Conservation (phyloP, 2,329 filamentous ascomycete species). For the Sclerotinia subarctica region DNA sequence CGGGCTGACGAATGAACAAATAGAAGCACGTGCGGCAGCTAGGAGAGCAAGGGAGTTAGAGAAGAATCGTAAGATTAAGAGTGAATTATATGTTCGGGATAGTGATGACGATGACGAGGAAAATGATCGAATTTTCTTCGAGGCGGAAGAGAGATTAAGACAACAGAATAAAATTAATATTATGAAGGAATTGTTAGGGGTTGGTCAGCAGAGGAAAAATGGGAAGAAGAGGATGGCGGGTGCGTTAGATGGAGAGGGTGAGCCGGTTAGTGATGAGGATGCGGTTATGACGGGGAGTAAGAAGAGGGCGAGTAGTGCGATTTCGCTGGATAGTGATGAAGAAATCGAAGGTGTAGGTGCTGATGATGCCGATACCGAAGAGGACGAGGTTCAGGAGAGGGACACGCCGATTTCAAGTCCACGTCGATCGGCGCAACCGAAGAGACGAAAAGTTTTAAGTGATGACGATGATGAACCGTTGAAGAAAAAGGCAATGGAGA, state of each 20-base stretch:
- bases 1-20: constrained; percentile 57
- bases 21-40: constrained; percentile 57
- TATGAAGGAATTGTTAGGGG: constrained; percentile 35
- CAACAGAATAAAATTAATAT: constrained; percentile 43
- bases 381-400: constrained; percentile 38
- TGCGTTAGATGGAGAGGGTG: constrained; percentile 25
- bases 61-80: constrained; percentile 78
- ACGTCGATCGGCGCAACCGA: constrained; percentile 38
- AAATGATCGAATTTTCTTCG: constrained; percentile 71
- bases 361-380: constrained; percentile 30
- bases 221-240: constrained; percentile 27
- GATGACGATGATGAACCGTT: constrained; percentile 31
- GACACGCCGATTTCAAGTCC: constrained; percentile 44
- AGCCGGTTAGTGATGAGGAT: constrained; percentile 36
- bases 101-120: constrained; percentile 89
- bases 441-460: constrained; percentile 41
- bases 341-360: constrained; percentile 19
- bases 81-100: constrained; percentile 72
- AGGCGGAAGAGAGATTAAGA: constrained; percentile 65
- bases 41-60: constrained; percentile 69
- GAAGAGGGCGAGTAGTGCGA: constrained; percentile 23
- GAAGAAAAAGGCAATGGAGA: constrained; percentile 23
- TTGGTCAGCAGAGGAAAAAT: constrained; percentile 26
- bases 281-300: constrained; percentile 21
- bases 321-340: constrained; percentile 36